Evolutionary conservation across 1,284 basidiomycete genomes (phyloP).

Genomic region (Sanghuangporus weigelae): DNA sequence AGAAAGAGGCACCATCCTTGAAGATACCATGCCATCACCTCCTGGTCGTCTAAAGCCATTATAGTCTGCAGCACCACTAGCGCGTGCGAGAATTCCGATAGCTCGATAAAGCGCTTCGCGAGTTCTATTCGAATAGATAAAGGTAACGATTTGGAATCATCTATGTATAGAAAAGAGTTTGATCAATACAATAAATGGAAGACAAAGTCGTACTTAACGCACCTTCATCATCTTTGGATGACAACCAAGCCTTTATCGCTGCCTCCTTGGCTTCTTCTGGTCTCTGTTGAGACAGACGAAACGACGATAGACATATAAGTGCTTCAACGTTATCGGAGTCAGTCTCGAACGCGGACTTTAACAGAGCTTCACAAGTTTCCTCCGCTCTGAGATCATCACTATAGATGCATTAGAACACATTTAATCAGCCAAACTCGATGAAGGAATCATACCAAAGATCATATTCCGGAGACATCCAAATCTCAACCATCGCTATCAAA

Average conservation of each 20-base stretch:
- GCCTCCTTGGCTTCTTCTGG: constrained; percentile 75
- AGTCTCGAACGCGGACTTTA: constrained; percentile 66
- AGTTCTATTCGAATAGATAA: constrained; percentile 71
- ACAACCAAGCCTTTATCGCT: constrained; percentile 64
- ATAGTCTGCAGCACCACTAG: constrained; percentile 76
- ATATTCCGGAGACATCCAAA: constrained; percentile 88
- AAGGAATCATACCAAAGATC: constrained; percentile 72
- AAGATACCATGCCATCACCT: constrained; percentile 92
- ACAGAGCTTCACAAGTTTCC: constrained; percentile 74
- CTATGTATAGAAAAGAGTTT: constrained; percentile 30
- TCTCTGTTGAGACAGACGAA: constrained; percentile 83
- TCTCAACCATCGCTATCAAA: constrained; percentile 88
- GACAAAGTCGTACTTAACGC: neutral
- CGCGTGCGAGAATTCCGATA: constrained; percentile 65
- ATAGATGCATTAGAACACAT: neutral
- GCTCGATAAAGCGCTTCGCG: constrained; percentile 82
- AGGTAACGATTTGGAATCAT: constrained; percentile 68
- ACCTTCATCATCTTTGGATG: constrained; percentile 73
- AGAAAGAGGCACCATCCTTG: constrained; percentile 93
- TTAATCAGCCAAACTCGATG: neutral
- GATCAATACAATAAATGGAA: neutral
- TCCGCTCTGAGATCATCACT: constrained; percentile 82
- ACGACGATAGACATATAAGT: constrained; percentile 79
- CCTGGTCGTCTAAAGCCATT: constrained; percentile 80
- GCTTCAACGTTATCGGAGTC: constrained; percentile 79